Conservation (phyloP, 352 stramenopile genomes). For the Phytophthora pisi region DNA sequence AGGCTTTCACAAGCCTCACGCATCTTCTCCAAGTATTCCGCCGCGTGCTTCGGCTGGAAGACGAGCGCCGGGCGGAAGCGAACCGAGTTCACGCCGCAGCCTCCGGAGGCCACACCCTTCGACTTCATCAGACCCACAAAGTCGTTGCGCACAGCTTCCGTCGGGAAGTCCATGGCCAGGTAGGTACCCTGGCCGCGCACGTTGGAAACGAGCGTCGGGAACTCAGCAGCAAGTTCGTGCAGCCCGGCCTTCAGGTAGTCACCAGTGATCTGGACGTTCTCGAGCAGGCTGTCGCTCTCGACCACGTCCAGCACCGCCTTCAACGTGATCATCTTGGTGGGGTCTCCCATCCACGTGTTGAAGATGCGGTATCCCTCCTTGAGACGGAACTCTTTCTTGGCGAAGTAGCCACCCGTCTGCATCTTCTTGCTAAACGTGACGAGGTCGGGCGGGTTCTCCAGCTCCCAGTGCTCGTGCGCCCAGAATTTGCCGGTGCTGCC, state of each 20-base stretch:
- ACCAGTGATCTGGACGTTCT: slow-evolving; percentile 78
- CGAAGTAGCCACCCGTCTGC: slow-evolving; percentile 84
- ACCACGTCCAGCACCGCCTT: slow-evolving; percentile 78
- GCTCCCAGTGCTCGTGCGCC: slow-evolving; percentile 82
- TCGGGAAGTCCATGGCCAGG: slow-evolving; percentile 78
- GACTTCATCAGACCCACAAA: slow-evolving; percentile 66
- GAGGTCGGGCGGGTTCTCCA: slow-evolving; percentile 77
- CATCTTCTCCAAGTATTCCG: slow-evolving; percentile 77
- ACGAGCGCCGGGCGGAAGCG: slow-evolving; percentile 80
- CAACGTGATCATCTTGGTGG: slow-evolving; percentile 83
- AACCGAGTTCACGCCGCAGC: slow-evolving; percentile 70
- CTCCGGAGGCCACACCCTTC: slow-evolving; percentile 65
- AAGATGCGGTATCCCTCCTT: slow-evolving; percentile 83
- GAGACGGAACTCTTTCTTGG: slow-evolving; percentile 75
- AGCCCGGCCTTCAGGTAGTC: slow-evolving; percentile 69
- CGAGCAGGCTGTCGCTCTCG: slow-evolving; percentile 60
- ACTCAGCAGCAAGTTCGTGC: slow-evolving; percentile 46
- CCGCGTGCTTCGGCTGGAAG: slow-evolving; percentile 79
- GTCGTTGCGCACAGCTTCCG: slow-evolving; percentile 62
- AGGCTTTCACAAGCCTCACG: slow-evolving; percentile 50
- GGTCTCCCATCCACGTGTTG: slow-evolving; percentile 91
- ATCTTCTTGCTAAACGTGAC: slow-evolving; percentile 90
- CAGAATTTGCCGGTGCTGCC: slow-evolving; percentile 87
- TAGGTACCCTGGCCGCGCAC: slow-evolving; percentile 83
- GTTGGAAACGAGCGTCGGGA: slow-evolving; percentile 67